These are phyloP conservation scores for Psilocybe subaeruginosa DNA, from an alignment of 768 basidiomycete genomes.

Conservation along the genomic window DNA sequence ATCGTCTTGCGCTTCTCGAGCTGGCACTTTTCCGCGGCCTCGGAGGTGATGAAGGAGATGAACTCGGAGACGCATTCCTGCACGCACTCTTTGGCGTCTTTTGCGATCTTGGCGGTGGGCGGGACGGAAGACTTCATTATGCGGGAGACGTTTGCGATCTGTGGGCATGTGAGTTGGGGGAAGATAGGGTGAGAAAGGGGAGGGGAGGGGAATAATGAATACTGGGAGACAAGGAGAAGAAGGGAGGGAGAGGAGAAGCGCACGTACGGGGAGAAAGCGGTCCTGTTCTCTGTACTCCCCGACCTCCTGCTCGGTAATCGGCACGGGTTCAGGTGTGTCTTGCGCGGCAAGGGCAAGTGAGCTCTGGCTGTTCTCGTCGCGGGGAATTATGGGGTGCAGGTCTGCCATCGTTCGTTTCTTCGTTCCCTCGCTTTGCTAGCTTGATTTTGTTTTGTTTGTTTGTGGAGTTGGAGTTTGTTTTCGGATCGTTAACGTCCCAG, in stretches of 20 bases:
- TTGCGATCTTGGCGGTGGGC: slow-evolving; percentile 90
- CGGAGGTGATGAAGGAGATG: slow-evolving; percentile 96
- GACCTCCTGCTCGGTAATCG: slow-evolving; percentile 90
- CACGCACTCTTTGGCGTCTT: slow-evolving; percentile 98
- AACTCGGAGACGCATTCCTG: slow-evolving; percentile 99
- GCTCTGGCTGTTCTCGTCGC: slow-evolving; percentile 36
- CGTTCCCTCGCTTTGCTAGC: no score
- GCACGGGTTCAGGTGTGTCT: slow-evolving; percentile 59
- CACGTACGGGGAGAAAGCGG: slow-evolving; percentile 82
- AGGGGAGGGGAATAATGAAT: no score
- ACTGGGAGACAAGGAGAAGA: no score
- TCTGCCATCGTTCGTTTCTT: slow-evolving; percentile 27
- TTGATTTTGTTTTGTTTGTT: no score
- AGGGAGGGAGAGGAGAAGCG: no score
- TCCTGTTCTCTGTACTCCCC: slow-evolving; percentile 96
- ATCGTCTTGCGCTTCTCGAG: slow-evolving; percentile 98
- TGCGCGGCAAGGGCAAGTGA: slow-evolving; percentile 32
- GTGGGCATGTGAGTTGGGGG: background rate
- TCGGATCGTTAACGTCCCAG: no score
- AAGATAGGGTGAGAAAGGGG: no score
- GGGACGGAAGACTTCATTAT: slow-evolving; percentile 97
- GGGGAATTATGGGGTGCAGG: slow-evolving; percentile 45
- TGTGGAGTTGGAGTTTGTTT: no score
- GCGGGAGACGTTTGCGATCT: slow-evolving; percentile 98
- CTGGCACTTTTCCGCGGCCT: slow-evolving; percentile 94